Evolutionary conservation across 108 stramenopile species (phyloP), one percentile per base, ranked within the genome.

Genomic region (Cyclotella sp.): DNA sequence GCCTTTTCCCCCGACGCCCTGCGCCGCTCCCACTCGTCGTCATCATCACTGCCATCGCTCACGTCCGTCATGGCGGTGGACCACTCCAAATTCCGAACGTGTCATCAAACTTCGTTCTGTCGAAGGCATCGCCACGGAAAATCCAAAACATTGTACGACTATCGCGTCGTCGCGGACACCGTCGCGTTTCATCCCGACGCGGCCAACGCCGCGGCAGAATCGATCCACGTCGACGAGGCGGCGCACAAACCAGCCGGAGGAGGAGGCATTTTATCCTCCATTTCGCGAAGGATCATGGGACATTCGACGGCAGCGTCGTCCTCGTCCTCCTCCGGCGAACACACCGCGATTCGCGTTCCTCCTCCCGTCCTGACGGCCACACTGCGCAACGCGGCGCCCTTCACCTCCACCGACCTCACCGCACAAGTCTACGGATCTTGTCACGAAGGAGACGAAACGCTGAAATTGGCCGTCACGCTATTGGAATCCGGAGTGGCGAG

Each of bases 81-180:
- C 83, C 88, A 93, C 73, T 87, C 86, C 67, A 99, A 99, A 85
- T 99, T 99, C 80, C 85, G 98, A 26, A 99, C 96, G 18, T 99
- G 99, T 73, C 64, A 85, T 15, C 93, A 98, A 78, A 98, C 98
- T 2, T 93, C 96, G 45, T 99, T 99, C 85, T 99, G 99, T 72
- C 90, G 95, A 53, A 89, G 97, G 30, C 96, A 97, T 77, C 93
- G 98, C 0, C 82, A 88, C 30, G 75, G 85, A 19, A 80, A 87
- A 52, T 82, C 86, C 29, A 59, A 64, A 21, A 11, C 58, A 27
- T 61, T 92, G 57, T 92, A 90, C 68, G 76, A 88, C 13, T 94
- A 93, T 69, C 73, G 76, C 43, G 41, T 96, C 13, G 58, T 77
- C 21, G 34, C 66, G 27, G 88, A 90, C 27, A 89, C 84, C 42